Conservation (phyloP, 192 early-diverging fungal species). For the Allomyces macrogynus region DNA sequence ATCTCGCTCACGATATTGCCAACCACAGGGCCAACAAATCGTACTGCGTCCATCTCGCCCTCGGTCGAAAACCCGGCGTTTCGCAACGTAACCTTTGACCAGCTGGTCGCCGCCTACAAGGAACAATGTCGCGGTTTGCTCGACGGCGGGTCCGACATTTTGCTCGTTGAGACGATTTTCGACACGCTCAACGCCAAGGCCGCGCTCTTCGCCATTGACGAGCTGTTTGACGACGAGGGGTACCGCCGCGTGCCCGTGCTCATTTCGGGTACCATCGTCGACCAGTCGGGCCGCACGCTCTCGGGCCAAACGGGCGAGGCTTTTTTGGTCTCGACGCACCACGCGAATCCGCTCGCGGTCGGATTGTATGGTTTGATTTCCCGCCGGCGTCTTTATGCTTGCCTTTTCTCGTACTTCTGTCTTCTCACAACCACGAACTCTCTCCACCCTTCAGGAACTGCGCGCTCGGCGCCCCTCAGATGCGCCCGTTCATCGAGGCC, state of each 20-base stretch:
- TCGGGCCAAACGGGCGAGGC: slow-evolving; percentile 95
- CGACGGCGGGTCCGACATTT: slow-evolving; percentile 80
- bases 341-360: slow-evolving; percentile 65
- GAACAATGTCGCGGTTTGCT: slow-evolving; percentile 79
- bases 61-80: slow-evolving; percentile 89
- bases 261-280: slow-evolving; percentile 86
- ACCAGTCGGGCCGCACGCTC: slow-evolving; percentile 84
- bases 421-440: not conserved
- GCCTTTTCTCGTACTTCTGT: not conserved
- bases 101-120: slow-evolving; percentile 72
- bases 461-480: slow-evolving; percentile 72
- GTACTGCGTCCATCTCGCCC: slow-evolving; percentile 87
- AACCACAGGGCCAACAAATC: slow-evolving; percentile 68
- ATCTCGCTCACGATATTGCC: not conserved
- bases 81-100: slow-evolving; percentile 88
- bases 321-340: slow-evolving; percentile 66
- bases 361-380: slow-evolving; percentile 33
- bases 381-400: slow-evolving; percentile 5
- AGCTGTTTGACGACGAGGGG: slow-evolving; percentile 54
- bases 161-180: slow-evolving; percentile 92
- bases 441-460: slow-evolving; percentile 25
- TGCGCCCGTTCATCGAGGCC: slow-evolving; percentile 85
- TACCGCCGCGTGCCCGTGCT: slow-evolving; percentile 52
- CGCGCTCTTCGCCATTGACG: slow-evolving; percentile 77
- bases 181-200: slow-evolving; percentile 97